These are phyloP conservation scores for Piper betle DNA, from an alignment of 164 flowering plant genomes.

Conservation along the genomic window DNA sequence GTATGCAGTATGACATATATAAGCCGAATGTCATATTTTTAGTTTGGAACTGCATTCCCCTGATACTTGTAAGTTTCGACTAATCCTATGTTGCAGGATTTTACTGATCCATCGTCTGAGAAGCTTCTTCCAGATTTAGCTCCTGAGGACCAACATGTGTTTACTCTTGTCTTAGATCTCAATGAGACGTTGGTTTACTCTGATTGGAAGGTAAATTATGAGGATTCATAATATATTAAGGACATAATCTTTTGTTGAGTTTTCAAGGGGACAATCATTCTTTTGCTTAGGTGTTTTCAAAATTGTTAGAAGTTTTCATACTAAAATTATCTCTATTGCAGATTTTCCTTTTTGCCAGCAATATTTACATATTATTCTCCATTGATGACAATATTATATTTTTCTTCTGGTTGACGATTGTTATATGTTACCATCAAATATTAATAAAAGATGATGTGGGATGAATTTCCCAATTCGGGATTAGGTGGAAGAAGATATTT, in stretches of 20 bases:
- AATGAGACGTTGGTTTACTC: slow-evolving; percentile 76
- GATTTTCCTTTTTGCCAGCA: too few species aligned
- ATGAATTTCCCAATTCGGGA: too few species aligned
- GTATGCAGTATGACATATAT: slow-evolving; percentile 24
- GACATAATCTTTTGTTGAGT: neutral
- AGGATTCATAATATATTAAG: neutral
- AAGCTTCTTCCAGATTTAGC: slow-evolving; percentile 93
- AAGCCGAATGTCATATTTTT: neutral
- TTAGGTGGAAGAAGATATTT: too few species aligned
- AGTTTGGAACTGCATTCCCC: neutral
- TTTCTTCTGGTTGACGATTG: too few species aligned
- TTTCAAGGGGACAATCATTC: too few species aligned
- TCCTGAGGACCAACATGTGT: slow-evolving; percentile 72
- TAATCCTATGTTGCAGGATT: slow-evolving; percentile 31
- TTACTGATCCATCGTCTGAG: slow-evolving; percentile 81
- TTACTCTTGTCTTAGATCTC: slow-evolving; percentile 89
- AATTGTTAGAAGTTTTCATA: too few species aligned
- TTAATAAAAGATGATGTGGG: too few species aligned
- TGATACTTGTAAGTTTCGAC: neutral
- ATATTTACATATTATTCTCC: too few species aligned
- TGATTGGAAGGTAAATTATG: slow-evolving; percentile 70
- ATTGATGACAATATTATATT: too few species aligned
- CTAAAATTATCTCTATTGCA: too few species aligned
- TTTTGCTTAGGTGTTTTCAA: too few species aligned
- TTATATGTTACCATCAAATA: too few species aligned